phyloP scores from a whole-genome alignment of 2,329 filamentous ascomycete species.

The Ceratocystis alfenasii region DNA sequence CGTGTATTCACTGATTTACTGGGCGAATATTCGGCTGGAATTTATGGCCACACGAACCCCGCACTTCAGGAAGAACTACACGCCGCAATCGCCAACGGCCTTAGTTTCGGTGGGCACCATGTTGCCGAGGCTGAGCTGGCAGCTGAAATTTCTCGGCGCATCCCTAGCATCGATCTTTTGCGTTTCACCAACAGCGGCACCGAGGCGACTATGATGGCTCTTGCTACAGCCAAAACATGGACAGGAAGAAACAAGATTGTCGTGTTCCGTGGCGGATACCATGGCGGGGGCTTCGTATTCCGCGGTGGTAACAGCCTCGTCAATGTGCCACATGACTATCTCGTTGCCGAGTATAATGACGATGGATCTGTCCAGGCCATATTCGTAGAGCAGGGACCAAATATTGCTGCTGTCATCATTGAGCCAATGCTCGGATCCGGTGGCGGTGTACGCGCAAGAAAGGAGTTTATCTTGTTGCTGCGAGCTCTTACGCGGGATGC shows the following conservation, averaged over 20 bases:
- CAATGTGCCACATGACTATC: slow-evolving; percentile 42
- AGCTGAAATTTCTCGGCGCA: slow-evolving; percentile 40
- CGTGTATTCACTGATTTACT: slow-evolving; percentile 45
- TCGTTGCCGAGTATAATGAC: slow-evolving; percentile 53
- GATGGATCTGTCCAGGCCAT: slow-evolving; percentile 35
- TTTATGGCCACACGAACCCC: slow-evolving; percentile 54
- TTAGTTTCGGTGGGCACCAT: slow-evolving; percentile 45
- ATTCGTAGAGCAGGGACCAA: slow-evolving; percentile 27
- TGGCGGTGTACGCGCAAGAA: slow-evolving; percentile 41
- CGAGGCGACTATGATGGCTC: slow-evolving; percentile 50
- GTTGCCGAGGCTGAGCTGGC: slow-evolving; percentile 42
- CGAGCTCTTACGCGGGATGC: slow-evolving; percentile 31
- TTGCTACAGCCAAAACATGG: slow-evolving; percentile 41
- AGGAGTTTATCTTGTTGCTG: slow-evolving; percentile 42
- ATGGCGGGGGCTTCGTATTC: slow-evolving; percentile 26
- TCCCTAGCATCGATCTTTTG: slow-evolving; percentile 40
- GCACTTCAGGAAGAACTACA: slow-evolving; percentile 39
- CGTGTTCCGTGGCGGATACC: slow-evolving; percentile 37
- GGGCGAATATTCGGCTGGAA: slow-evolving; percentile 51
- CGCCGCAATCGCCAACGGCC: slow-evolving; percentile 36
- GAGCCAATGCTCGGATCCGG: slow-evolving; percentile 55
- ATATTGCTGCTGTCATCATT: slow-evolving; percentile 51
- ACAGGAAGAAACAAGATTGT: slow-evolving; percentile 38
- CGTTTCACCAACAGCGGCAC: slow-evolving; percentile 56
- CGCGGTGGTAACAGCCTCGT: slow-evolving; percentile 28